Conservation (phyloP, 202 grass and related monocot genomes). For the Eragrostis tef region DNA sequence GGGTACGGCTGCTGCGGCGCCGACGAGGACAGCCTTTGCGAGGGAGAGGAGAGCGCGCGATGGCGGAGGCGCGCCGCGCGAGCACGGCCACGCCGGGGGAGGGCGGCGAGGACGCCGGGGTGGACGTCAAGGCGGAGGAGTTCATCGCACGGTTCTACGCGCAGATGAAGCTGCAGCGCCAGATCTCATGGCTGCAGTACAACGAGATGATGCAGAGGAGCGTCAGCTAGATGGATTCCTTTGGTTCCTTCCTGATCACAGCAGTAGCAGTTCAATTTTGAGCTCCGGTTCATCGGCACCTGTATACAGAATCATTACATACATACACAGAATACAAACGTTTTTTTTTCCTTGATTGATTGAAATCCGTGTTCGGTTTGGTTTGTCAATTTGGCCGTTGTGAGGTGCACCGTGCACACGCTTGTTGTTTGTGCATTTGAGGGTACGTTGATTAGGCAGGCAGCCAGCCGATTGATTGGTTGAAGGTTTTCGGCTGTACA, state of each 20-base stretch:
- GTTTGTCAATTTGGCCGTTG: background rate
- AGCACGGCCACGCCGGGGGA: conserved; percentile 7
- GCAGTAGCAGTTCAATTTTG: background rate
- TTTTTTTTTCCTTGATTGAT: background rate
- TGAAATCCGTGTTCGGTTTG: background rate
- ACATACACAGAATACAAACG: background rate
- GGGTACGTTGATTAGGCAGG: background rate
- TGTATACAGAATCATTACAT: too few species aligned
- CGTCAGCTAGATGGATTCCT: conserved; percentile 21
- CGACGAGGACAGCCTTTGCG: background rate
- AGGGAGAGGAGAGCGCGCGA: background rate
- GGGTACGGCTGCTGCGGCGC: background rate
- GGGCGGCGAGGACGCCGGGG: conserved; percentile 50
- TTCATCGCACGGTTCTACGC: conserved; percentile 83
- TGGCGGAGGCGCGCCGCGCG: conserved; percentile 43
- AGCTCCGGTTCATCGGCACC: background rate
- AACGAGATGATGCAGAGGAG: conserved; percentile 84
- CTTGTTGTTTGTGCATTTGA: background rate
- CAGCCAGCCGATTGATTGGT: background rate
- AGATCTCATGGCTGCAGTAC: conserved; percentile 69
- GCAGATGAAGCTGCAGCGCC: conserved; percentile 89
- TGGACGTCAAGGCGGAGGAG: conserved; percentile 80
- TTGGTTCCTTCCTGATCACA: background rate
- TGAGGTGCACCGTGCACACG: background rate
- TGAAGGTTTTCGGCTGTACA: background rate